Conservation (phyloP, 305 asterid species). For the Fraxinus floribunda region DNA sequence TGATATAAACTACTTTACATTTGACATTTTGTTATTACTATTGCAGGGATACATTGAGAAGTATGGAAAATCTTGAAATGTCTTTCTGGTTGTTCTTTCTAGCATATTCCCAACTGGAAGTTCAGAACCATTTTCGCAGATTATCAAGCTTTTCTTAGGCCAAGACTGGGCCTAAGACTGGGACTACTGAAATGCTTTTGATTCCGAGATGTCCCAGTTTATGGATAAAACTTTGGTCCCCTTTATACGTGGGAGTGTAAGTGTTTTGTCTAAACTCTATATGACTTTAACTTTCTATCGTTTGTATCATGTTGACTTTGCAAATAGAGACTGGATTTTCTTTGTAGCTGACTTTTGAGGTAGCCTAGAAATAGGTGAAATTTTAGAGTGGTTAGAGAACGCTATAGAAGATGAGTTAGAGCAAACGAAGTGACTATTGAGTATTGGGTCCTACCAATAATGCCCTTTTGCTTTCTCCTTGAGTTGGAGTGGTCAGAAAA, state of each 20-base stretch:
- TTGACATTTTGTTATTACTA: conserved; percentile 35
- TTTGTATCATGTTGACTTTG: conserved; percentile 18
- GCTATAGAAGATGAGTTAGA: not conserved
- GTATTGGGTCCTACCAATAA: not conserved
- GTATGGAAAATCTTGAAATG: conserved; percentile 54
- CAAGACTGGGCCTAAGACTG: conserved; percentile 18
- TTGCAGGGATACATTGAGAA: conserved; percentile 81
- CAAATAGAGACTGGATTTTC: not conserved
- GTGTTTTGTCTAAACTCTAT: conserved; percentile 22
- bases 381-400: not conserved
- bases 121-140: conserved; percentile 28
- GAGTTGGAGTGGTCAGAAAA: not conserved
- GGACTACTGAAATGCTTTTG: conserved; percentile 24
- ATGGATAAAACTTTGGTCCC: conserved; percentile 24
- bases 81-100: conserved; percentile 27
- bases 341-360: not conserved
- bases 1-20: conserved; percentile 18
- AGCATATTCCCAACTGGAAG: conserved; percentile 26
- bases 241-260: conserved; percentile 15
- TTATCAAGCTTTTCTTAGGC: conserved; percentile 4
- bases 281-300: conserved; percentile 5
- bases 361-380: not conserved
- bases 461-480: not conserved
- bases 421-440: not conserved
- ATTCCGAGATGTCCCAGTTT: conserved; percentile 18